A percentile compares a stretch with the other conserved stretches of the same genome.
phyloP scores from a whole-genome alignment of 1,139 yeast genomes.

The Scheffersomyces segobiensis region DNA sequence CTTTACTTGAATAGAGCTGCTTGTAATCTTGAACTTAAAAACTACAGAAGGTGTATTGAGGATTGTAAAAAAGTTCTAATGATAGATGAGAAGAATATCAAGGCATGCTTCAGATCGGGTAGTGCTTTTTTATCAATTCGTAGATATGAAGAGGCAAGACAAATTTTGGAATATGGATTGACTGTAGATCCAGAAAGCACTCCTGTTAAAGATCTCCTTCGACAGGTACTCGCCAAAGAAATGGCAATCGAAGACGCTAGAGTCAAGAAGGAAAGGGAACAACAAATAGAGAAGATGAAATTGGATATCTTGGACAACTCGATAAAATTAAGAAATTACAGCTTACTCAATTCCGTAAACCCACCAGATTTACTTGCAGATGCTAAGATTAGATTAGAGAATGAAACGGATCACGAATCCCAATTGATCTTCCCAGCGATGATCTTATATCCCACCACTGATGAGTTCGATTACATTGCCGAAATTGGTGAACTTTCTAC shows the following conservation, averaged over 20 bases:
- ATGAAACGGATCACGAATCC: slow-evolving; percentile 71
- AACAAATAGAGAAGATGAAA: slow-evolving; percentile 30
- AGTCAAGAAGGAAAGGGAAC: slow-evolving; percentile 32
- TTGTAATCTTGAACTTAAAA: slow-evolving; percentile 80
- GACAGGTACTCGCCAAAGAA: slow-evolving; percentile 42
- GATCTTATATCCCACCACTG: slow-evolving; percentile 78
- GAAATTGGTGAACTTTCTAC: slow-evolving; percentile 71
- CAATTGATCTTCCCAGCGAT: slow-evolving; percentile 79
- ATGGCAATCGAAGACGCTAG: slow-evolving; percentile 31
- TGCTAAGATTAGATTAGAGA: slow-evolving; percentile 59
- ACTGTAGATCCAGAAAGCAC: slow-evolving; percentile 57
- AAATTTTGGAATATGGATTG: slow-evolving; percentile 65
- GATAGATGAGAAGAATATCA: slow-evolving; percentile 67
- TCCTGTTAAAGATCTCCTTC: slow-evolving; percentile 47
- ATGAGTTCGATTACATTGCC: slow-evolving; percentile 81
- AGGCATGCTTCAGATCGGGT: slow-evolving; percentile 85
- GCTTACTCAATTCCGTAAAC: slow-evolving; percentile 46
- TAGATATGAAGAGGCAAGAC: slow-evolving; percentile 69
- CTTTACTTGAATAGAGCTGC: slow-evolving; percentile 85
- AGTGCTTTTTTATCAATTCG: slow-evolving; percentile 74
- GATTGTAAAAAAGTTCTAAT: slow-evolving; percentile 77
- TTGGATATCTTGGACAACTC: slow-evolving; percentile 51
- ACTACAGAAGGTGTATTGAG: slow-evolving; percentile 81
- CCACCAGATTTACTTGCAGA: slow-evolving; percentile 54
- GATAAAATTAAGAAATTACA: slow-evolving; percentile 53